Evolutionary conservation across 2,329 filamentous ascomycete species (phyloP), one percentile per base, ranked within the genome.

Genomic region (Diaporthe ampelina): DNA sequence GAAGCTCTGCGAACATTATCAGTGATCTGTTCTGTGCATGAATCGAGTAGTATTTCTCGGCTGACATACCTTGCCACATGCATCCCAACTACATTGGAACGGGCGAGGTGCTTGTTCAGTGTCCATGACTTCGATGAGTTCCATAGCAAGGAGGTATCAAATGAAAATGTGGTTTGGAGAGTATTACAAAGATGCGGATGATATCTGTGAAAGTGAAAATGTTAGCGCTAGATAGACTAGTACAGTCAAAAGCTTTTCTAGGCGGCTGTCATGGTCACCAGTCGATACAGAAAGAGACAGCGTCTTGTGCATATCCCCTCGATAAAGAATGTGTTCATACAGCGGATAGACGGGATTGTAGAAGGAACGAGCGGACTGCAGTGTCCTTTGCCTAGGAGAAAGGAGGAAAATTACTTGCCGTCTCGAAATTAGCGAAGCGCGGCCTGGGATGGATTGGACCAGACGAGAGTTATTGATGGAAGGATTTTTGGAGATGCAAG

Each of bases 111-210:
- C 88, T 67, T 89, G 88, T 85, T 92, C 90, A 81, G 91, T 89
- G 76, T 92, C 90, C 76, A 92, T 90, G 77, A 92, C 84, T 82
- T 92, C 90, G 83, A 91, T 87, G 78, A 92, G 87, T 83, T 92
- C 91, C 91, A 92, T 91, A 35, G 72, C 26, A 29, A 21, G 52
- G 29, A 40, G 17, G 17, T 17, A 67, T 52, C 52, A 24, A 67
- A 37, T 13, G 40, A 26, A 7, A 37, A 40, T 50, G 19, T 50
- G 4, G n/a, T 21, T n/a, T 17, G 15, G 15, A n/a, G 45, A 13
- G 43, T 67, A 19, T 67, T 24, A 4, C 7, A 24, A 48, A 35
- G 3, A 21, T 26, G n/a, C 26, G 4, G 32, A 40, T 52, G 32
- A 9, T 54, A 40, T 54, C 63, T 68, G 48, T 24, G 13, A 15